Base-by-base conservation (phyloP, 768 basidiomycete genomes). In the Suillus plorans region DNA sequence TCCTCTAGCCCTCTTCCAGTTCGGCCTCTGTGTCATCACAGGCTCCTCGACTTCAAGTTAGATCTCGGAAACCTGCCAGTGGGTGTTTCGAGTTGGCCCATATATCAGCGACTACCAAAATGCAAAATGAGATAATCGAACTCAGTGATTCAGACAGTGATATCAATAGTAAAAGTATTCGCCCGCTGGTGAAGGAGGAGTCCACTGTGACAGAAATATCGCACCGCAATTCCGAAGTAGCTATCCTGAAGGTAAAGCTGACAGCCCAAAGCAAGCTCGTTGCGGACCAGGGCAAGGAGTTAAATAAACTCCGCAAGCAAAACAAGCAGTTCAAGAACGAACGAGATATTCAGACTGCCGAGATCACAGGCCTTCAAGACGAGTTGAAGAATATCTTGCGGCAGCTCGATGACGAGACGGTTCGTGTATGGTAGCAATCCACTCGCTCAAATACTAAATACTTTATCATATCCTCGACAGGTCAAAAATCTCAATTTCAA, bases 331-430 rank as follows among this genome's bases (percentile, higher is more conserved):
- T 64, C 34, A 64, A 25, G 41, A 47, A 22, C 9, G 47, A 63
- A 36, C 42, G 61, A 31, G 49, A 62, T 6, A 10, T 47, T 12
- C 64, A 64, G 36, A 49, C n/a, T 18, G 45, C 52, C 34, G 64
- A 63, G 10, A 53, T 64, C 37, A 49, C 62, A 25, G 14, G 64
- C 28, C 61, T 64, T 44, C 63, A 64, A 41, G 61, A 45, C 5
- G 28, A 34, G 28, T 16, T 64, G 18, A 64, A 64, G 50, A 45
- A 52, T 20, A 28, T 63, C 13, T 44, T 60, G 28, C 34, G 25
- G 13, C 36, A 61, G 28, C 39, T 37, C 31, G 60, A 61, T 20
- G 56, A 62, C 13, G 22, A 62, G 20, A 60, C 39, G 18, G 63
- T 63, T 42, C 28, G 49, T 63, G 39, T 20, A 22, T 28, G 28